Conservation (phyloP, 2,329 filamentous ascomycete species). For the Pseudogymnoascus sp. region DNA sequence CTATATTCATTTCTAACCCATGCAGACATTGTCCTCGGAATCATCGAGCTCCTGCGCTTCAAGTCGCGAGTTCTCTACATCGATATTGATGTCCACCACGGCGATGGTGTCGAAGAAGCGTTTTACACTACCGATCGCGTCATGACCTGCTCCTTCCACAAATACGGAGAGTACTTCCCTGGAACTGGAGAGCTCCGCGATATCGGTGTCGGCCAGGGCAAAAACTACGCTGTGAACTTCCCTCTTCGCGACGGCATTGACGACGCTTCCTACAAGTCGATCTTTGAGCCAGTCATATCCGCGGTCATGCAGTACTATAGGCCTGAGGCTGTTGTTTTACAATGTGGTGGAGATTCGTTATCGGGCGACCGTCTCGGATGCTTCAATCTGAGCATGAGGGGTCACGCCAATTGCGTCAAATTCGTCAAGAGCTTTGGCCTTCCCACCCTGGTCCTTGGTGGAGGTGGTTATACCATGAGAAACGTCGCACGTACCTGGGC, state of each 20-base stretch:
- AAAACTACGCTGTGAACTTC: conserved; percentile 86
- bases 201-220: conserved; percentile 78
- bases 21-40: conserved; percentile 88
- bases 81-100: conserved; percentile 91
- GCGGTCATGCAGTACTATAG: conserved; percentile 81
- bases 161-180: conserved; percentile 94
- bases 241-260: conserved; percentile 88
- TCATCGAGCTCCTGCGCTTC: conserved; percentile 82
- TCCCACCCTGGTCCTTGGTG: conserved; percentile 86
- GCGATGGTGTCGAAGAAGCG: conserved; percentile 86
- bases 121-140: conserved; percentile 90
- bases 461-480: conserved; percentile 92
- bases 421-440: conserved; percentile 81
- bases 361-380: conserved; percentile 90
- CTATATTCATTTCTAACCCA: conserved; percentile 34
- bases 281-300: conserved; percentile 85
- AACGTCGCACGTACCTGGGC: conserved; percentile 97
- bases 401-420: conserved; percentile 88
- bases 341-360: conserved; percentile 91
- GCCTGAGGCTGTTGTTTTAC: conserved; percentile 85
- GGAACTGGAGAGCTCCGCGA: conserved; percentile 83
- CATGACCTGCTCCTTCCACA: conserved; percentile 91
- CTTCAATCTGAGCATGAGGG: conserved; percentile 96
- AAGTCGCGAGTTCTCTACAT: conserved; percentile 96
- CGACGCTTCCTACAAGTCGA: conserved; percentile 78